A percentile compares a stretch with the other conserved stretches of the same genome.
Conservation (phyloP, 768 basidiomycete genomes). For the Clathrus columnatus region DNA sequence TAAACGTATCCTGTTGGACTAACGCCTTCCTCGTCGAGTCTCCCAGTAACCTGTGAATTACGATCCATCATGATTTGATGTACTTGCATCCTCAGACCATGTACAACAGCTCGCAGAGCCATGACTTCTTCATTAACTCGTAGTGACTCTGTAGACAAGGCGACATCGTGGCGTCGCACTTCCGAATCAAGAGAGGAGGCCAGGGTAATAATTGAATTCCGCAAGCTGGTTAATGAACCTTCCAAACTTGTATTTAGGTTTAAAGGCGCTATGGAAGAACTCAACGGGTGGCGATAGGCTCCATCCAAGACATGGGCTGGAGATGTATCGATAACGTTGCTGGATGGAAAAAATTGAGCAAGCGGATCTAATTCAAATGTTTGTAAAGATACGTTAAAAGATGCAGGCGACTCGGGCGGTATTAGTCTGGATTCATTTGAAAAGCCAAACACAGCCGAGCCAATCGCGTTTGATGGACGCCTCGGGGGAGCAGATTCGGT, state of each 20-base stretch:
- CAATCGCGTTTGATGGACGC: slow-evolving; percentile 3
- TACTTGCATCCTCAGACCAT: slow-evolving; percentile 67
- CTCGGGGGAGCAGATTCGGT: neutral
- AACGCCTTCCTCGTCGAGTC: slow-evolving; percentile 21
- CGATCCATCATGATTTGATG: slow-evolving; percentile 73
- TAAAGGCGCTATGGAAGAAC: slow-evolving; percentile 45
- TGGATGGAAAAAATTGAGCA: slow-evolving; percentile 12
- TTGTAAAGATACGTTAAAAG: no score
- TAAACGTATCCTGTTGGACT: neutral
- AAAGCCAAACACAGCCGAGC: slow-evolving; percentile 8
- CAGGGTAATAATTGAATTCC: slow-evolving; percentile 52
- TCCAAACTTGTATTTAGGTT: slow-evolving; percentile 55
- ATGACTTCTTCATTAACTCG: slow-evolving; percentile 67
- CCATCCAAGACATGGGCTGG: neutral
- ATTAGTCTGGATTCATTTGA: neutral
- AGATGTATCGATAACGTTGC: neutral
- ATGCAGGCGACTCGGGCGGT: neutral
- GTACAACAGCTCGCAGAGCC: slow-evolving; percentile 56
- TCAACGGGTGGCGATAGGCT: slow-evolving; percentile 13
- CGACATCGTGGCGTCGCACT: slow-evolving; percentile 54
- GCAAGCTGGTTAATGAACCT: slow-evolving; percentile 47
- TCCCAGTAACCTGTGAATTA: slow-evolving; percentile 48
- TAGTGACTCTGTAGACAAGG: slow-evolving; percentile 60
- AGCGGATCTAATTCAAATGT: slow-evolving; percentile 2
- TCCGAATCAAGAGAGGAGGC: slow-evolving; percentile 53